These are phyloP conservation scores for Cucurbita argyrosperma DNA, from an alignment of 306 rosid genomes.

Conservation along the genomic window DNA sequence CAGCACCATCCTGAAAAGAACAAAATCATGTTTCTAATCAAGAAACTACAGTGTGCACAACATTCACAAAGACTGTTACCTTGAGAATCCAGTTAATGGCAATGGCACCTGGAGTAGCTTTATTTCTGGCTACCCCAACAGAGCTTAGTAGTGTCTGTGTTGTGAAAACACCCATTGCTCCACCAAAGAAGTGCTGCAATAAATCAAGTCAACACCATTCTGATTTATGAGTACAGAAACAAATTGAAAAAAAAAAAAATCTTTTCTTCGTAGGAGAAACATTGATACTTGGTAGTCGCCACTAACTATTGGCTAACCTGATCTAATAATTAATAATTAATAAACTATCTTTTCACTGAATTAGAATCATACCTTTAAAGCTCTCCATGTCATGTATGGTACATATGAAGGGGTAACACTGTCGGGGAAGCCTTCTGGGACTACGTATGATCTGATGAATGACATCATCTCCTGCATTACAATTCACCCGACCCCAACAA, in stretches of 20 bases:
- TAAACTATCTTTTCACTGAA: not conserved
- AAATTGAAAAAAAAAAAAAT: too few species aligned
- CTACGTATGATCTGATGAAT: conserved; percentile 78
- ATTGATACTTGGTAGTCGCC: not conserved
- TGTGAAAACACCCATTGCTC: conserved; percentile 99
- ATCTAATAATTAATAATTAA: not conserved
- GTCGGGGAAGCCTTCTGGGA: conserved; percentile 89
- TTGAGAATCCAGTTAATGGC: conserved; percentile 98
- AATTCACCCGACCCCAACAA: not conserved
- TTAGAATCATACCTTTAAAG: conserved; percentile 52
- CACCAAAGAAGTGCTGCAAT: conserved; percentile 83
- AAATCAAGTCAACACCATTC: not conserved
- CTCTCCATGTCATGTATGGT: conserved; percentile 96
- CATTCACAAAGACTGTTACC: conserved; percentile 19
- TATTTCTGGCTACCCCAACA: conserved; percentile 70
- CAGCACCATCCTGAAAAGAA: conserved; percentile 76
- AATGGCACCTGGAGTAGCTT: conserved; percentile 64
- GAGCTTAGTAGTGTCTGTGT: conserved; percentile 83
- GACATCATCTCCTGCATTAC: conserved; percentile 56
- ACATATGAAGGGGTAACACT: conserved; percentile 83
- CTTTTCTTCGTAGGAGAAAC: not conserved
- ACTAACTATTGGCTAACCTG: not conserved
- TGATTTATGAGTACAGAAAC: not conserved
- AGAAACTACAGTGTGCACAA: not conserved
- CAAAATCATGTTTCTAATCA: not conserved